phyloP scores from a whole-genome alignment of 495 filamentous ascomycete genomes.

The Xylaria flabelliformis region DNA sequence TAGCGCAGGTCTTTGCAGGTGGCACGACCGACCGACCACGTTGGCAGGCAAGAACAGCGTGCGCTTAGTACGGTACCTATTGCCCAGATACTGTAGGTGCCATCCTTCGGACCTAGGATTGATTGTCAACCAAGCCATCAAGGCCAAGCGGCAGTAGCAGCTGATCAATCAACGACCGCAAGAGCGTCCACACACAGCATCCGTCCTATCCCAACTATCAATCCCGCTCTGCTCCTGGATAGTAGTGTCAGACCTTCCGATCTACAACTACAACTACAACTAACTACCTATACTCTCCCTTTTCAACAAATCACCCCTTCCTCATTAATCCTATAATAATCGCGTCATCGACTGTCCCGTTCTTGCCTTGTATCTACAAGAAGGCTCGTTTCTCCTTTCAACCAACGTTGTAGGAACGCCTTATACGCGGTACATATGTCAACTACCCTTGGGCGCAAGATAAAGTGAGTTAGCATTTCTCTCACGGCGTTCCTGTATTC shows the following conservation, averaged over 20 bases:
- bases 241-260: constrained; percentile 2
- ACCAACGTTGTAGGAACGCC: background rate
- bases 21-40: constrained; percentile 8
- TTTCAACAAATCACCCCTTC: background rate
- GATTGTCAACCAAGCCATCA: constrained; percentile 1
- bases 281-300: background rate
- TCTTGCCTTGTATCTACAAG: background rate
- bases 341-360: constrained; percentile 1
- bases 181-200: constrained; percentile 12
- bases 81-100: background rate
- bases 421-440: background rate
- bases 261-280: constrained; percentile 19
- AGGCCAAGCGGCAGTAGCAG: constrained; percentile 13
- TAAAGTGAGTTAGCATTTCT: constrained; percentile 2
- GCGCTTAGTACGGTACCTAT: background rate
- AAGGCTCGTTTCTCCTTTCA: background rate
- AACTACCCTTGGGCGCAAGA: background rate
- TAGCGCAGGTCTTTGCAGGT: background rate
- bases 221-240: constrained; percentile 3
- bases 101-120: background rate
- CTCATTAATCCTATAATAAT: background rate
- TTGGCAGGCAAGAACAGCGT: constrained; percentile 1
- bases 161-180: constrained; percentile 22
- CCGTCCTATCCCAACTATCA: background rate
- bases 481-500: background rate